Evolutionary conservation across 345 rosid species (phyloP), one percentile per base, ranked within the genome.

Genomic region (Gynandropsis gynandra): DNA sequence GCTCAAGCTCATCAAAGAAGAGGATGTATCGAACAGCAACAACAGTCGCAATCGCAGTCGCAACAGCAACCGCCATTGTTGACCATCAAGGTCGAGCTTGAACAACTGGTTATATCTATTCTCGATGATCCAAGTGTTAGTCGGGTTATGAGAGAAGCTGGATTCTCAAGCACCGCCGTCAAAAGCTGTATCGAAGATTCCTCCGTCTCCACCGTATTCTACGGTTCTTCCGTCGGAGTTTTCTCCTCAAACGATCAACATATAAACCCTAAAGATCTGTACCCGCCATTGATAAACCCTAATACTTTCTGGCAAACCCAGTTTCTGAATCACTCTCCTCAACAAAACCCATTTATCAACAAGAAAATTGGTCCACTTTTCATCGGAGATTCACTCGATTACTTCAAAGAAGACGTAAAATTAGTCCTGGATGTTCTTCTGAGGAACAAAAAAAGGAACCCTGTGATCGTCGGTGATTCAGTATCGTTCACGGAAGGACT

Each of bases 61-160:
- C 87, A 80, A 31, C 69, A 63, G 19, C 69, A 66, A 7, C 61
- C 65, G 54, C 87, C 83, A 38, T 56, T 81, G 16, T 41, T 85
- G 32, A 72, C 78, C 2, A 58, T 85, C 1, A 85, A 77, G 58
- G 89, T 85, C 0, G 89, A 85, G 84, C 65, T 81, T 37, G 89
- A 80, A 37, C 95, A 81, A 75, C 76, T 85, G 4, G 66, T 79
- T 17, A 54, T 81, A 12, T 85, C 95, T 15, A 85, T 85, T 42
- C 58, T 85, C 1, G 95, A 85, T 70, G 95, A 85, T 59, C 95
- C 95, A 18, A 79, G 89, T 63, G 95, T 85, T 42, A 81, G 94
- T 52, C 62, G 97, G 70, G 95, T 85, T 62, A 85, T 88, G 95
- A 77, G 87, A 57, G 97, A 88, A 67, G 97, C 97, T 47, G 97